Base-by-base conservation (phyloP, 2,329 filamentous ascomycete species). In the Aspergillus sp. region DNA sequence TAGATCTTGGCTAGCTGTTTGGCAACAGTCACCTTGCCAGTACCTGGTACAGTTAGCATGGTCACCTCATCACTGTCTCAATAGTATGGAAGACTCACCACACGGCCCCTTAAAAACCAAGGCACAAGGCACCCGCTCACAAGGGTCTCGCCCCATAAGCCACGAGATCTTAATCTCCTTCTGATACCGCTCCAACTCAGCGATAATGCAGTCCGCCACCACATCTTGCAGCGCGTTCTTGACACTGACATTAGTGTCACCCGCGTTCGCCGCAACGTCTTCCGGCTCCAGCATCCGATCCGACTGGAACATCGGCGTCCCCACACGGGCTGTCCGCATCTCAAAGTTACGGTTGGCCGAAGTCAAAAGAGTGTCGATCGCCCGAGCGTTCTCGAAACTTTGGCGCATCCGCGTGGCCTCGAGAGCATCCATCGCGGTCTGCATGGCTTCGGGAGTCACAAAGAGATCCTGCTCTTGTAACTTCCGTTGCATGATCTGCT, bases 91-190 rank as follows among this genome's bases (percentile, higher is more conserved):
- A 30, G 25, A 30, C 25, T 30, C 25, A 30, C 53, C 53, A 45
- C 42, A 43, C 22, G 50, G 49, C 5, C 56, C 56, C 44, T 59
- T 59, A 43, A 59, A 56, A 7, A 59, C 50, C n/a, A 60, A 46
- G 1, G 53, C 43, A 32, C 44, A 48, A 7, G 55, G 49, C 5
- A 54, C 49, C 3, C 52, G 48, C n/a, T 35, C 33, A 10, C 39
- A 32, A 4, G 55, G 53, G n/a, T 56, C 49, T 7, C 45, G 42
- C 6, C 50, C 50, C 27, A 53, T 50, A 19, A 57, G 23, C 54
- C 54, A 57, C 13, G 54, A 45, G n/a, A 50, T 48, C 46, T 49
- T 55, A 44, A 57, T 51, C 44, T 57, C 54, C 13, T 52, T 47
- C 12, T 54, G 50, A 39, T 57, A 56, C 32, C 53, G 48, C 44